Base-by-base conservation (phyloP, 2,329 filamentous ascomycete species). In the Berkeleyomyces rouxiae region DNA sequence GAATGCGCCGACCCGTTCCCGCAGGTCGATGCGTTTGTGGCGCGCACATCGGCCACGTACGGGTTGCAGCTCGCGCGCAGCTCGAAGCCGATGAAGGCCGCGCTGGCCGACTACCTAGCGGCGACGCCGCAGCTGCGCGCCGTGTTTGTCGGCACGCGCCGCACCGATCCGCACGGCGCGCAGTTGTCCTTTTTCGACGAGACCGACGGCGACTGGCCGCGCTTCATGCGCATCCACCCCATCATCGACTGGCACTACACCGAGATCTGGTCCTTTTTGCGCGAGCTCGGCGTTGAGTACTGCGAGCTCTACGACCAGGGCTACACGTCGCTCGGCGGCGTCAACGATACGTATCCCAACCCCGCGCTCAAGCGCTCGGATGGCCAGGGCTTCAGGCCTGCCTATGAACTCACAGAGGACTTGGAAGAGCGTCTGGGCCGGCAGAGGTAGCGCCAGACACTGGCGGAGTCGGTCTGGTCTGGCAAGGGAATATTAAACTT, bases 161-260 rank as follows among this genome's bases (percentile, higher is more conserved):
- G 93, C 67, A 96, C 93, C 3, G 93, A 99, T 73, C 93, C 93
- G 5, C 90, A 97, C 71, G 90, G 92, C 57, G 84, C 83, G 68
- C 77, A 79, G 13, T 73, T 99, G 69, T 87, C 81, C 46, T 83
- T 88, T 73, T 97, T 97, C 71, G 88, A 95, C 71, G 81, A 80
- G 59, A 99, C 93, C 3, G 93, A 97, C 73, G 77, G 81, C 43
- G 90, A 86, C 1, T 99, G 93, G 93, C 93, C 93, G 43, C 76
- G 79, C 51, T 96, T 97, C 70, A 91, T 97, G 85, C 83, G 93
- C 64, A 80, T 97, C 65, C 90, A 99, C 73, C 92, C 93, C 0
- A 88, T 99, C 7, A 91, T 99, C 70, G 93, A 99, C 74, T 99
- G 93, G 93, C 89, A 93, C 72, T 96, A 96, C 73, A 82, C 83